A percentile compares a stretch with the other conserved stretches of the same genome.
These are phyloP conservation scores for Apiotrichum montevideense DNA, from an alignment of 1,284 basidiomycete species.

Conservation along the genomic window DNA sequence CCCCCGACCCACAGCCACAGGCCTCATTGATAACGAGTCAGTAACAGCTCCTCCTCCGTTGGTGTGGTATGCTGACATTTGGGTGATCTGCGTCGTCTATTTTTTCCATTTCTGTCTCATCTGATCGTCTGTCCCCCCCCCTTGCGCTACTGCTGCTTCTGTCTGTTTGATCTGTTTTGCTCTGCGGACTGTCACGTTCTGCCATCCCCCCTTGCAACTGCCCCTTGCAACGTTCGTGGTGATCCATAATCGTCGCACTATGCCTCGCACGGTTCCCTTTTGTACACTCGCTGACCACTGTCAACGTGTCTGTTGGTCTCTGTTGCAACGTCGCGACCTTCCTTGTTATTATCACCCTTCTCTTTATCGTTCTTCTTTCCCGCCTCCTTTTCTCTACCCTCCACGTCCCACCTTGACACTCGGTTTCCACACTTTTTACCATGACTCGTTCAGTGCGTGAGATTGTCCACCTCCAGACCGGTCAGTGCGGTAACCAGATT, in stretches of 20 bases:
- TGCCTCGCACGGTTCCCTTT: too few species aligned
- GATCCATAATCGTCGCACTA: not conserved
- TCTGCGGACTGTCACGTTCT: too few species aligned
- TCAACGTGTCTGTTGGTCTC: too few species aligned
- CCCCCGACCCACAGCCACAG: not conserved
- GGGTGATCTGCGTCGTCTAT: not conserved
- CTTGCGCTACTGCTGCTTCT: not conserved
- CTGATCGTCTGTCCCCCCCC: not conserved
- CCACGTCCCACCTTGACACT: not conserved
- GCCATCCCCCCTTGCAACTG: not conserved
- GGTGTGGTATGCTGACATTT: not conserved
- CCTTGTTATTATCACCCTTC: not conserved
- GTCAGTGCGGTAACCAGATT: slow-evolving; percentile 97
- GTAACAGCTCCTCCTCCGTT: not conserved
- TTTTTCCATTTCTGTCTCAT: too few species aligned
- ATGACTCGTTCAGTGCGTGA: slow-evolving; percentile 62
- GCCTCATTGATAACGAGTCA: not conserved
- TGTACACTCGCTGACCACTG: too few species aligned
- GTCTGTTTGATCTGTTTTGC: not conserved
- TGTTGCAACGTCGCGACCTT: too few species aligned
- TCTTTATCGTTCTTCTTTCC: not conserved
- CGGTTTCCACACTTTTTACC: not conserved
- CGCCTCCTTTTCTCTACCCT: not conserved
- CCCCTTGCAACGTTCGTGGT: not conserved
- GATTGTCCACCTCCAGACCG: slow-evolving; percentile 95